phyloP scores from a whole-genome alignment of 2,329 filamentous ascomycete genomes.

The Thelonectria blattea region DNA sequence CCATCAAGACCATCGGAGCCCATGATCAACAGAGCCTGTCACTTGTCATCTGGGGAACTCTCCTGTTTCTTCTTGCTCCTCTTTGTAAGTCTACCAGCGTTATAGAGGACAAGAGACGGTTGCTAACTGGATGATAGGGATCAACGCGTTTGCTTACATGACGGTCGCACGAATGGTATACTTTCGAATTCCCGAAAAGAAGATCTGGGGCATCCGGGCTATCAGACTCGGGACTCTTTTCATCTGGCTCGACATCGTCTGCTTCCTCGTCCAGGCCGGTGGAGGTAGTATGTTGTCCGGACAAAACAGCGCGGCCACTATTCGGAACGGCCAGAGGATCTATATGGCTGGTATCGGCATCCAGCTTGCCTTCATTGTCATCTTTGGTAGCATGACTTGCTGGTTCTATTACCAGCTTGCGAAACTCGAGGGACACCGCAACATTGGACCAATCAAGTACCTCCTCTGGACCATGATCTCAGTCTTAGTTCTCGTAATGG shows the following conservation, averaged over 20 bases:
- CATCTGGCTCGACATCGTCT: constrained; percentile 54
- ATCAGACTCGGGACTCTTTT: constrained; percentile 52
- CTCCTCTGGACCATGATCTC: constrained; percentile 44
- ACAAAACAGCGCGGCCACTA: constrained; percentile 30
- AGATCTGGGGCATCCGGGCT: constrained; percentile 44
- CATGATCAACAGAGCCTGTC: constrained; percentile 46
- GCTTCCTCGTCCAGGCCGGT: constrained; percentile 52
- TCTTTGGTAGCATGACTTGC: constrained; percentile 45
- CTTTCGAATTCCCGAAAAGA: constrained; percentile 47
- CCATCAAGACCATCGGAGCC: constrained; percentile 44
- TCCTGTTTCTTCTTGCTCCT: constrained; percentile 51
- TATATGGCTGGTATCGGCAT: constrained; percentile 48
- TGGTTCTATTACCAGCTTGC: constrained; percentile 43
- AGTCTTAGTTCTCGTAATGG: constrained; percentile 45
- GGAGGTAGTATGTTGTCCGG: constrained; percentile 47
- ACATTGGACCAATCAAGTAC: constrained; percentile 40
- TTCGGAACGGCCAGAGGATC: constrained; percentile 45
- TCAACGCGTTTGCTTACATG: constrained; percentile 55
- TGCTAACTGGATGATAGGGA: constrained; percentile 38
- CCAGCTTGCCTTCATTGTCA: constrained; percentile 46
- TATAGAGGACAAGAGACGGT: neutral
- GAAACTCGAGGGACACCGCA: constrained; percentile 26
- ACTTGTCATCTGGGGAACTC: constrained; percentile 40
- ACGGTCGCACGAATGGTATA: constrained; percentile 48
- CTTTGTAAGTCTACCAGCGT: constrained; percentile 41